phyloP scores from a whole-genome alignment of 352 stramenopile species.

The Phytophthora agathidicida region DNA sequence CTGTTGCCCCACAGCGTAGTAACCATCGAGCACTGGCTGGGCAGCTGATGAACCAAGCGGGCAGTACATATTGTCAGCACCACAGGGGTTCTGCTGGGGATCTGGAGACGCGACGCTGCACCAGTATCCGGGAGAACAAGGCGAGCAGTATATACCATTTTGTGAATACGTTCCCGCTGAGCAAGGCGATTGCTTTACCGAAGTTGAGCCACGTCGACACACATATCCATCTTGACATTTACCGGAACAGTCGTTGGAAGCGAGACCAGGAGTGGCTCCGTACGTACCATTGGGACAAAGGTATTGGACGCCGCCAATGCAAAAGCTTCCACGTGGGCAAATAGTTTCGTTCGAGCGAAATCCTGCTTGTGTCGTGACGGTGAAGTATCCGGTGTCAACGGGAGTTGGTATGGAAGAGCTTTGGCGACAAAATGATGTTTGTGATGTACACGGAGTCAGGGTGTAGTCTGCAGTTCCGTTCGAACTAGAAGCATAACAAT shows the following conservation, averaged over 20 bases:
- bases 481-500: conserved; percentile 34
- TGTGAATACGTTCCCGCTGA: conserved; percentile 59
- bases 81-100: conserved; percentile 58
- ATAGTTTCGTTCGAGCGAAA: conserved; percentile 54
- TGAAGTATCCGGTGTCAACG: conserved; percentile 58
- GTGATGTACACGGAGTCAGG: conserved; percentile 40
- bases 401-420: conserved; percentile 43
- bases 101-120: conserved; percentile 48
- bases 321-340: conserved; percentile 70
- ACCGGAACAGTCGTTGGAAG: conserved; percentile 49
- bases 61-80: conserved; percentile 49
- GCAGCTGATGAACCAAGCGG: conserved; percentile 53
- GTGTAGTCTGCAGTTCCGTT: conserved; percentile 48
- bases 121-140: conserved; percentile 68
- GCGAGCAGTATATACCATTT: conserved; percentile 57
- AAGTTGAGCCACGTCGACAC: conserved; percentile 52
- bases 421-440: conserved; percentile 50
- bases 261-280: conserved; percentile 48
- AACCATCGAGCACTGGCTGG: conserved; percentile 36
- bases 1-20: conserved; percentile 48
- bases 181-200: conserved; percentile 51
- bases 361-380: conserved; percentile 33
- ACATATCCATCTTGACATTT: conserved; percentile 63
- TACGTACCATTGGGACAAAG: conserved; percentile 63
- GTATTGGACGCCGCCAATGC: conserved; percentile 52